Conservation (phyloP, 495 filamentous ascomycete species). For the Neurospora intermedia region DNA sequence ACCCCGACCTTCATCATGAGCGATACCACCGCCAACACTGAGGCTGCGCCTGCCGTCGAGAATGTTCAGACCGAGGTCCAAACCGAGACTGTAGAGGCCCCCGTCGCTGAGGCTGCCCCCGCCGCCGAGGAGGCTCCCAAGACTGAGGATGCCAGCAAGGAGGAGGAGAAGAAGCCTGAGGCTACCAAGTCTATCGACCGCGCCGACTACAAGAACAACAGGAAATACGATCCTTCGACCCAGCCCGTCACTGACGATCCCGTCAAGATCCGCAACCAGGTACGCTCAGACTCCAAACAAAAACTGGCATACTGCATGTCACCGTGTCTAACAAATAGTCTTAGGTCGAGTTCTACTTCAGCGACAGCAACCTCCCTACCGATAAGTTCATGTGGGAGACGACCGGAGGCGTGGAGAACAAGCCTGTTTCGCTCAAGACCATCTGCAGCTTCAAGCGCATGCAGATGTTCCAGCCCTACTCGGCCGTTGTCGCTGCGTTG, state of each 20-base stretch:
- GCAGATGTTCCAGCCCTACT: constrained; percentile 77
- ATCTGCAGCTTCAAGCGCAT: constrained; percentile 88
- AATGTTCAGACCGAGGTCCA: not conserved
- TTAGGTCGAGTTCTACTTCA: constrained; percentile 97
- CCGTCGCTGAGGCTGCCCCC: not conserved
- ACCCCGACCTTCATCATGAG: constrained; percentile 15
- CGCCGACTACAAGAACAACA: constrained; percentile 28
- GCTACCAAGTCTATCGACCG: constrained; percentile 12
- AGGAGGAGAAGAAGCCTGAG: constrained; percentile 11
- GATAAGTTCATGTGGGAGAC: constrained; percentile 77
- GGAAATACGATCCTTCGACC: constrained; percentile 54
- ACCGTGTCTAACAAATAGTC: constrained; percentile 7
- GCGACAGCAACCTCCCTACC: constrained; percentile 76
- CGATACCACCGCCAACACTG: constrained; percentile 15
- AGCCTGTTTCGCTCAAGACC: constrained; percentile 60
- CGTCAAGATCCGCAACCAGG: constrained; percentile 44
- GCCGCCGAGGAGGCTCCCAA: not conserved
- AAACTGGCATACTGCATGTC: constrained; percentile 4
- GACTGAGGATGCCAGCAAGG: constrained; percentile 7
- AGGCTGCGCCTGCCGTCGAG: constrained; percentile 9
- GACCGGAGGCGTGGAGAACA: constrained; percentile 67
- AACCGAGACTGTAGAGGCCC: not conserved
- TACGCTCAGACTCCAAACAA: not conserved
- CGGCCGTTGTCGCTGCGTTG: constrained; percentile 71
- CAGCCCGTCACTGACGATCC: constrained; percentile 60